Evolutionary conservation across 345 rosid genomes (phyloP).

Genomic region (Eucalyptus pauciflora): DNA sequence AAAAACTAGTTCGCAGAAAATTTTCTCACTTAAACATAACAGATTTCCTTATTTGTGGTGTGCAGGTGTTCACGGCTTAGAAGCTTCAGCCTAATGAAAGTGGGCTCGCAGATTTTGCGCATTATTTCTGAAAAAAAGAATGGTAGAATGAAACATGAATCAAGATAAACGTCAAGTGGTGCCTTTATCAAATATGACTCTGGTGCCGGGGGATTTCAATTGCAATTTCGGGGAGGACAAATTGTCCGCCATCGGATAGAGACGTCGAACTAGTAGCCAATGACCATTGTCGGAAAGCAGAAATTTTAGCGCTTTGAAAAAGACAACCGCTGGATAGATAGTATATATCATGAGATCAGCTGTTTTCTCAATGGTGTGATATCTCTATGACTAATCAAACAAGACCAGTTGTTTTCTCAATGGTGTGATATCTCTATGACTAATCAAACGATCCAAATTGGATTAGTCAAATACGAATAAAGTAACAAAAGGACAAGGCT

Average conservation of each 20-base stretch:
- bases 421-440: neutral
- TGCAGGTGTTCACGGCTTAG: neutral
- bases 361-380: neutral
- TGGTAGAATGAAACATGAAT: neutral
- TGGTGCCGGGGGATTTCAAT: neutral
- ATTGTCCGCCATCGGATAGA: neutral
- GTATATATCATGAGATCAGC: neutral
- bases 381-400: neutral
- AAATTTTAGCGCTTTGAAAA: neutral
- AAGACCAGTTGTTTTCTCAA: neutral
- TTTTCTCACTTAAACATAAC: neutral
- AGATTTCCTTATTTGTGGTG: neutral
- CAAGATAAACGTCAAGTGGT: neutral
- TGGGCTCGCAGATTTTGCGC: neutral
- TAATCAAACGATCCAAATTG: neutral
- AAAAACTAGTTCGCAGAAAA: too few relatives aligned
- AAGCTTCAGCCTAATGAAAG: neutral
- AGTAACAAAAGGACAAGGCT: too few relatives aligned
- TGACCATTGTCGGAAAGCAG: neutral
- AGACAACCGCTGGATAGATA: rapidly evolving
- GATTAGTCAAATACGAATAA: neutral
- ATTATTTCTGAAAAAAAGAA: too few relatives aligned
- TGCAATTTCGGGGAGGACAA: neutral
- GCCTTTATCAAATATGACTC: neutral
- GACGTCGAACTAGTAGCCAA: neutral